Evolutionary conservation across 345 rosid genomes (phyloP).

Genomic region (Citrus mangshanensis): DNA sequence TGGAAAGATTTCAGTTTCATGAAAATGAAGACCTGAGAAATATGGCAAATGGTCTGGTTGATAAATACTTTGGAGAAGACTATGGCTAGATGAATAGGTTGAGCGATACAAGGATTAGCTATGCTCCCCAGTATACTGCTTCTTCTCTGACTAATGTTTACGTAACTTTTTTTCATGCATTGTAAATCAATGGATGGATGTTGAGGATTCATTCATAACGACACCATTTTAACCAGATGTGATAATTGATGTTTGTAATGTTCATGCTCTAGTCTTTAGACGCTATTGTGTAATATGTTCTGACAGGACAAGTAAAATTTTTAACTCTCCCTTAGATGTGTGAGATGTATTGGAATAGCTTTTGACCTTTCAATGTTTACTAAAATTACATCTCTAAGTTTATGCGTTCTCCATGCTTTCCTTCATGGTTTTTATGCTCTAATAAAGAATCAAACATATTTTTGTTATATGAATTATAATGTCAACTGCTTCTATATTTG

Average conservation of each 20-base stretch:
- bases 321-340: background rate
- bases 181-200: background rate
- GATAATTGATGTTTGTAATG: background rate
- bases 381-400: background rate
- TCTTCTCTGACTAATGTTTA: background rate
- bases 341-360: background rate
- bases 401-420: background rate
- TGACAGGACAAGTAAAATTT: background rate
- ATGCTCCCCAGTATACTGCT: background rate
- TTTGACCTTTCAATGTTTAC: background rate
- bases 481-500: no score
- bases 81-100: conserved; percentile 53
- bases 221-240: background rate
- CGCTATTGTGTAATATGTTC: background rate
- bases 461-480: no score
- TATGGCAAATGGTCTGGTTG: conserved; percentile 90
- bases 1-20: conserved; percentile 95
- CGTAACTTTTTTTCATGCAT: background rate
- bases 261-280: background rate
- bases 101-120: background rate
- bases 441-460: no score
- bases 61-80: conserved; percentile 87
- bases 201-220: background rate
- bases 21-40: conserved; percentile 90
- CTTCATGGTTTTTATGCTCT: no score